phyloP scores from a whole-genome alignment of 2,329 filamentous ascomycete species.

The Diplodia scrobiculata region DNA sequence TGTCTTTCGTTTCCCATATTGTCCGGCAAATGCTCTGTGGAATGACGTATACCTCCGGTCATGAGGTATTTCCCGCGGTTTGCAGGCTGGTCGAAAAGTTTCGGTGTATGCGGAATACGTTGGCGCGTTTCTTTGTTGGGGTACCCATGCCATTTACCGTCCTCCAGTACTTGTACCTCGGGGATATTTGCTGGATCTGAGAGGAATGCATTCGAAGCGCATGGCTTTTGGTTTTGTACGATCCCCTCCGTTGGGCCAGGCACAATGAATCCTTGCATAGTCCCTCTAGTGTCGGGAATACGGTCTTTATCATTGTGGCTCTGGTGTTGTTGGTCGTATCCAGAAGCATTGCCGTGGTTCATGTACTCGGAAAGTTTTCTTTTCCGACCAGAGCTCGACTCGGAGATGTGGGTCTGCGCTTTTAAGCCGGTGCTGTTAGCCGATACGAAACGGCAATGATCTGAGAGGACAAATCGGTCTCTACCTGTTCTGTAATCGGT shows the following conservation, averaged over 20 bases:
- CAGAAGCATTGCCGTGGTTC: not conserved
- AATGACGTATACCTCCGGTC: constrained; percentile 2
- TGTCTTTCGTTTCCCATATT: not conserved
- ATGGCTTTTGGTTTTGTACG: not conserved
- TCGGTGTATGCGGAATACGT: not conserved
- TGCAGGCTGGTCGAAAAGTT: not conserved
- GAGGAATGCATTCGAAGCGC: not conserved
- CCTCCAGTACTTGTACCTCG: not conserved
- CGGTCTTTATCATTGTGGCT: not conserved
- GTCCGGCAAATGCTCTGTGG: not conserved
- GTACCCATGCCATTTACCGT: not conserved
- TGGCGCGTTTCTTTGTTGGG: too few species aligned
- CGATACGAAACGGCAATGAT: not conserved
- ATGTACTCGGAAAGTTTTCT: constrained; percentile 10
- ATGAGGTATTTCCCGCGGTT: not conserved
- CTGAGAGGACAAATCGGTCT: not conserved
- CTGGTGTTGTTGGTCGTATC: not conserved
- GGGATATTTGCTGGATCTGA: not conserved
- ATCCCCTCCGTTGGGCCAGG: not conserved
- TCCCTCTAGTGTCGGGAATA: not conserved
- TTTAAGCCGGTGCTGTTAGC: not conserved
- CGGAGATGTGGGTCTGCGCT: not conserved
- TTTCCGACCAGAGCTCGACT: constrained; percentile 8
- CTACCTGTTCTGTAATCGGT: not conserved
- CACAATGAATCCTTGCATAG: not conserved